Conservation (phyloP, 495 filamentous ascomycete species). For the Schizothecium vesticola region DNA sequence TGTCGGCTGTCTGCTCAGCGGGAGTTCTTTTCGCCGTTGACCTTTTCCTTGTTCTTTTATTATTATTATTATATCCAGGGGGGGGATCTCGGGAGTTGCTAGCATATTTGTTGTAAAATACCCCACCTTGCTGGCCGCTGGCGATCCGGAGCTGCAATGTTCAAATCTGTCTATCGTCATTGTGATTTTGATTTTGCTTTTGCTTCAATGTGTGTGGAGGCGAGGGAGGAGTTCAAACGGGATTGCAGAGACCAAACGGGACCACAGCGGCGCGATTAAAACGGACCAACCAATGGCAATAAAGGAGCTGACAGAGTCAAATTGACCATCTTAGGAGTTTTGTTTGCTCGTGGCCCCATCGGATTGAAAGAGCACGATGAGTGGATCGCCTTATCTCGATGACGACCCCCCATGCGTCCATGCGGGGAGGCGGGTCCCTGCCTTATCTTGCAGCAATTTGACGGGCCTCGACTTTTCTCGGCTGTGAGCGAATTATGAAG, state of each 20-base stretch:
- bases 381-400: not conserved
- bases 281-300: not conserved
- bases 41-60: constrained; percentile 4
- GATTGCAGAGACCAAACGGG: not conserved
- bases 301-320: not conserved
- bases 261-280: not conserved
- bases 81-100: constrained; percentile 4
- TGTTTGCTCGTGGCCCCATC: too few relatives aligned
- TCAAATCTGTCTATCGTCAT: not conserved
- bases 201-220: not conserved
- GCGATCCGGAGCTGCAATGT: constrained; percentile 10
- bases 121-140: constrained; percentile 19
- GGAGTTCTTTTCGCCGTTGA: not conserved
- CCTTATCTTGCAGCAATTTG: not conserved
- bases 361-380: not conserved
- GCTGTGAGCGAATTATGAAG: not conserved
- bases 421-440: not conserved
- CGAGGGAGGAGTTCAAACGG: not conserved
- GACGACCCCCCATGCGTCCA: not conserved
- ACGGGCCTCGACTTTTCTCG: not conserved
- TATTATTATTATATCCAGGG: constrained; percentile 14
- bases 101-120: constrained; percentile 31
- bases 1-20: not conserved
- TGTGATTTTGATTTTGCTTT: not conserved
- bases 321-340: not conserved